Evolutionary conservation across 1,284 basidiomycete species (phyloP).

Genomic region (Flammula alnicola): DNA sequence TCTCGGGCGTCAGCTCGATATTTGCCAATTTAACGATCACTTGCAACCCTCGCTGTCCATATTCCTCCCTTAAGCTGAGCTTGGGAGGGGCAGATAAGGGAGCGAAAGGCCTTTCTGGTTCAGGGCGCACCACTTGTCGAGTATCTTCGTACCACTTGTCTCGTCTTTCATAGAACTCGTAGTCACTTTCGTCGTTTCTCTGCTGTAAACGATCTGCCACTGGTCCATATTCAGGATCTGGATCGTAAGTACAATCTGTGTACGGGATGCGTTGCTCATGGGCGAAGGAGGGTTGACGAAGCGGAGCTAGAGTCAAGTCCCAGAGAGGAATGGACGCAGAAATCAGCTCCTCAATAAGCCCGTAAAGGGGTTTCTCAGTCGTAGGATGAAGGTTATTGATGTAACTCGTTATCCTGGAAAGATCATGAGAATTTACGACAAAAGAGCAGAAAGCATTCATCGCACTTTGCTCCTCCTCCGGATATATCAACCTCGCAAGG

Average conservation of each 20-base stretch:
- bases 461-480: conserved; percentile 21
- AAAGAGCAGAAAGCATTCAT: not conserved
- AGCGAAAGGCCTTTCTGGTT: conserved; percentile 23
- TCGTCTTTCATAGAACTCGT: conserved; percentile 14
- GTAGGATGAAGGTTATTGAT: conserved; percentile 40
- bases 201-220: not conserved
- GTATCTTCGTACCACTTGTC: conserved; percentile 16
- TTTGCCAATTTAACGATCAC: conserved; percentile 58
- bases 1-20: conserved; percentile 52
- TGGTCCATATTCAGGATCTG: conserved; percentile 1
- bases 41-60: conserved; percentile 38
- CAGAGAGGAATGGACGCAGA: conserved; percentile 39
- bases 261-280: conserved; percentile 15
- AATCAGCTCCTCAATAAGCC: conserved; percentile 36
- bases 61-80: conserved; percentile 30
- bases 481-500: conserved; percentile 30
- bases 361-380: conserved; percentile 32
- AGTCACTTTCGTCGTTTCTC: conserved; percentile 1
- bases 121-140: conserved; percentile 24
- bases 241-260: conserved; percentile 1
- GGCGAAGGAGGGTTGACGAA: conserved; percentile 9
- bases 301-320: conserved; percentile 34
- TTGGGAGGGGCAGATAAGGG: conserved; percentile 7
- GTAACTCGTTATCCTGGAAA: conserved; percentile 34
- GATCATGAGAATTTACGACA: not conserved